Conservation (phyloP, 768 basidiomycete genomes). For the Tremella mesenterica region DNA sequence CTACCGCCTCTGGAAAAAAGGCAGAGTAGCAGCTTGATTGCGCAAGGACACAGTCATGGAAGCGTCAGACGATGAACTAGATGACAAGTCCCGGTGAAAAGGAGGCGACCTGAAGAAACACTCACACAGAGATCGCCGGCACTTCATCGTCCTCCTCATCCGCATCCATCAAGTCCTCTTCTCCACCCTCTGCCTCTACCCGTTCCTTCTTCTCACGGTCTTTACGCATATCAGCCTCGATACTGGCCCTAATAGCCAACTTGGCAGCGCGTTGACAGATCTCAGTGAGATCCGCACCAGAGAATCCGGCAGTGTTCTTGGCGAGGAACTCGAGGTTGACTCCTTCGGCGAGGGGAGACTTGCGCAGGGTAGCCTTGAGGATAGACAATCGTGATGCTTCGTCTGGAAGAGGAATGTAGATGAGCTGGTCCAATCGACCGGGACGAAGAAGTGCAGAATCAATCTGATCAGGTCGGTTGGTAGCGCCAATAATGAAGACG, state of each 20-base stretch:
- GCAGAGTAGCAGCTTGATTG: too few relatives aligned
- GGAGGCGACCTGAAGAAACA: background rate
- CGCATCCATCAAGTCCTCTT: slow-evolving; percentile 54
- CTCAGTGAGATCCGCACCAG: slow-evolving; percentile 99
- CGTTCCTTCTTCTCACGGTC: slow-evolving; percentile 71
- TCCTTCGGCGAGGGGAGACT: slow-evolving; percentile 71
- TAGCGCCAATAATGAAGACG: slow-evolving; percentile 56
- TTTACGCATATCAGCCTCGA: slow-evolving; percentile 77
- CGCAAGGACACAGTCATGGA: too few relatives aligned
- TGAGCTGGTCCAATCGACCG: slow-evolving; percentile 93
- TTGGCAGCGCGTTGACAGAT: slow-evolving; percentile 97
- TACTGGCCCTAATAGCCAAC: slow-evolving; percentile 88
- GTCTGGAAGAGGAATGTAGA: slow-evolving; percentile 97
- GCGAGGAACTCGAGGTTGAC: slow-evolving; percentile 81
- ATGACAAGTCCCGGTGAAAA: too few relatives aligned
- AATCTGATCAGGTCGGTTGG: slow-evolving; percentile 83
- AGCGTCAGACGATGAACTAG: too few relatives aligned
- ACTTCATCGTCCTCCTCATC: slow-evolving; percentile 77
- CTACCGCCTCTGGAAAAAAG: too few relatives aligned
- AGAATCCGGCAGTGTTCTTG: slow-evolving; percentile 92
- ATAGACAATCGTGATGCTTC: slow-evolving; percentile 85
- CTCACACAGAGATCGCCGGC: slow-evolving; percentile 69
- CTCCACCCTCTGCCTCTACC: slow-evolving; percentile 66
- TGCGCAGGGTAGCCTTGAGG: slow-evolving; percentile 81
- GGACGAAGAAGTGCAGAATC: slow-evolving; percentile 95